Evolutionary conservation across 169 alveolate genomes (phyloP), one percentile per base, ranked within the genome.

Genomic region (Cryptosporidium viatorum): DNA sequence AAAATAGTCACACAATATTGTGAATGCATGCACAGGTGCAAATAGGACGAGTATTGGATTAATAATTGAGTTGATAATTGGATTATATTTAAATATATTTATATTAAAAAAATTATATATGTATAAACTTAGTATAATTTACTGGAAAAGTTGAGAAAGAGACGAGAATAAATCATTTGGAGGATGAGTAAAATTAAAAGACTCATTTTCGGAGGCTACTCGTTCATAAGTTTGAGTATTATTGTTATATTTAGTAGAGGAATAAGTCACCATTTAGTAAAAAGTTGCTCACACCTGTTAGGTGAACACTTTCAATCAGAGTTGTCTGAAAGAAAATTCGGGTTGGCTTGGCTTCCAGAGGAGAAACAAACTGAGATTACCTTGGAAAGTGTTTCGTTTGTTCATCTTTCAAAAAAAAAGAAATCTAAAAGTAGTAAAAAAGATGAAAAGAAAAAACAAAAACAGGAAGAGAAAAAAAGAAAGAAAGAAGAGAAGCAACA

Each of bases 381-480:
- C 37, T 21, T 26, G 1, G 37, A 26, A 55, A 10, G 37, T n/a
- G n/a, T 5, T 55, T 55, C 67, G 2, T 23, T 55, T 8, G 67
- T 55, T n/a, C 67, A 55, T 21, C 67, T 55, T 48, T 48, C 21
- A 2, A 55, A 45, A 39, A 55, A 26, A 23, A 43, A n/a, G 0
- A 65, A 9, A 45, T 39, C 35, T 14, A 62, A 52, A 39, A 71
- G 18, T 10, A 3, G 55, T 6, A 31, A 18, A 48, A 69, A 43
- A 16, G 23, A 70, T 41, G 10, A 41, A 23, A 85, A 74, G 18
- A 70, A 51, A 37, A 29, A 48, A 62, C 3, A 18, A 23, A 85
- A 68, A n/a, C n/a, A 51, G 41, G 50, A 14, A 48, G 62, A 85
- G 71, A 55, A 70, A 70, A 68, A 58, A 69, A 58, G 69, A 59